Evolutionary conservation across 768 basidiomycete species (phyloP), one percentile per base, ranked within the genome.

Genomic region (Naganishia onofrii): DNA sequence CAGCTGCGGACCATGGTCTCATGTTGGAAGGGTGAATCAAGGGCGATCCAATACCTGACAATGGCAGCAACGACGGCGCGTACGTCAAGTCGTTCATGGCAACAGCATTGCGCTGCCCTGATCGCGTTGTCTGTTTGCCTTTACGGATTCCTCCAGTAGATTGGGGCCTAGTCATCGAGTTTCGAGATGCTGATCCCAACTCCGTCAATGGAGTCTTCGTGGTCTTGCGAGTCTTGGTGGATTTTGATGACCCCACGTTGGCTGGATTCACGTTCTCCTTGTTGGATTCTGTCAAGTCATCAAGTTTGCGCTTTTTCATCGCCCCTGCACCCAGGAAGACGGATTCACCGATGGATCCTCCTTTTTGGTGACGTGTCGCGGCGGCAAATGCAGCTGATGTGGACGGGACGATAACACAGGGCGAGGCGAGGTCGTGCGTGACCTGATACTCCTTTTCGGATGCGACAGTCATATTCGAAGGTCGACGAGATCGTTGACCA

Each of bases 271-370:
- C 17, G 23, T 63, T 63, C 28, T 63, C 60, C 60, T 63, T 63
- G 60, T 63, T 44, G 38, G 36, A 42, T 15, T 63, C 34, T 17
- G 60, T 29, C 36, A 28, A 44, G 13, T 44, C 60, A 19, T 63
- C 60, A 7, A 63, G 38, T 29, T 63, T 63, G 21, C 60, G 17
- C 60, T 63, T 63, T 26, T 63, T 63, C 23, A 63, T 26, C 26
- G 60, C 60, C 4, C 60, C 60, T 28, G 60, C 60, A 26, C 42
- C 42, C 3, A 63, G 38, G 26, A 63, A 63, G 29, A 63, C 60
- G 60, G 60, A 63, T 63, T 63, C 60, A 21, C 60, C 60, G 28
- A 63, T 63, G 9, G 60, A 63, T n/a, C 60, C 60, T 9, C 23
- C 38, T 12, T 44, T 63, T n/a, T 42, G 23, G 28, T 63, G 60